Evolutionary conservation across 306 rosid species (phyloP).

Genomic region (Quercus berberidifolia): DNA sequence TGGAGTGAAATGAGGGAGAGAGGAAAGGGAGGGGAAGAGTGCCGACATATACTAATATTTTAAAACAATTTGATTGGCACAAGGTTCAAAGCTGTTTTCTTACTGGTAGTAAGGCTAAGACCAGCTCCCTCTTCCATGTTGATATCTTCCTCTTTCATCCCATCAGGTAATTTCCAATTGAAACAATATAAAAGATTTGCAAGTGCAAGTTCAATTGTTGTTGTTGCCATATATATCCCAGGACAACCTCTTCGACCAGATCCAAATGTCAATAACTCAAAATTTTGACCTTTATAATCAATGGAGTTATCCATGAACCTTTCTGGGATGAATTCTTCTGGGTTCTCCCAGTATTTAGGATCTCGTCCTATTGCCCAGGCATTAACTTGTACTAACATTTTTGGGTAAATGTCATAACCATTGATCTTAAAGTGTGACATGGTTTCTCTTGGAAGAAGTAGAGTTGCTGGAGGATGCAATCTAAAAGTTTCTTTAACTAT

Average conservation of each 20-base stretch:
- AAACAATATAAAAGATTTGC: conserved; percentile 44
- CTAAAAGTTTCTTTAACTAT: conserved; percentile 42
- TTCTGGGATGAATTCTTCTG: conserved; percentile 45
- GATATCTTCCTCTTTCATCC: conserved; percentile 34
- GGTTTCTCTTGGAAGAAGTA: conserved; percentile 39
- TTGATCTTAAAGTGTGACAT: conserved; percentile 14
- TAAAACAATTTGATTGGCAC: conserved; percentile 14
- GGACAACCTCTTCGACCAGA: conserved; percentile 47
- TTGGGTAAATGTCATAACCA: conserved; percentile 26
- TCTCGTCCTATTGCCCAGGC: conserved; percentile 40
- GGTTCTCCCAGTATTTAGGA: conserved; percentile 31
- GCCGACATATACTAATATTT: neutral
- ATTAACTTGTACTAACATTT: conserved; percentile 24
- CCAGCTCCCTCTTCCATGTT: conserved; percentile 42
- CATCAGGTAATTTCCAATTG: conserved; percentile 41
- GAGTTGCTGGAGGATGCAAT: conserved; percentile 41
- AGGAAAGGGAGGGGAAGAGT: too few relatives aligned
- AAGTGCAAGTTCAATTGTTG: conserved; percentile 24
- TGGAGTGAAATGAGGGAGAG: too few relatives aligned
- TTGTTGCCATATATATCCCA: conserved; percentile 21
- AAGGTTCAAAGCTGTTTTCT: conserved; percentile 30
- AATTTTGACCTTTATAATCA: conserved; percentile 41
- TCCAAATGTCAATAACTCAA: conserved; percentile 48
- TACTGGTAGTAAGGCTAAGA: conserved; percentile 15
- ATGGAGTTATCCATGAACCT: conserved; percentile 30